Conservation (phyloP, 202 grass and related monocot genomes). For the Setaria viridis region DNA sequence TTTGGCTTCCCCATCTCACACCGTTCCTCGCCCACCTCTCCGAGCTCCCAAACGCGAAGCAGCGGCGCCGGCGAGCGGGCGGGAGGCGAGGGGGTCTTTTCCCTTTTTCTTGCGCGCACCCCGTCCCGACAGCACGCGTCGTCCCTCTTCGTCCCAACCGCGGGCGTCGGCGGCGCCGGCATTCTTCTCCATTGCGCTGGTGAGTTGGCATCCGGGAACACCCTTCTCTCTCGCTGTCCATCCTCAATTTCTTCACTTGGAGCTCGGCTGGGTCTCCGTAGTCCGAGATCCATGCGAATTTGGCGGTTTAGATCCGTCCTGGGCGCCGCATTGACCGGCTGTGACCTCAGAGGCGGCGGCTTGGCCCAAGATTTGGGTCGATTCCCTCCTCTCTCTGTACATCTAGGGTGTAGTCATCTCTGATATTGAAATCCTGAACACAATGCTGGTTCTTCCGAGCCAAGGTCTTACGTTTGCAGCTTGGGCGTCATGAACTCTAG, state of each 20-base stretch:
- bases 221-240: neutral
- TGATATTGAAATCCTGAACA: neutral
- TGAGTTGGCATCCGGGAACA: neutral
- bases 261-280: neutral
- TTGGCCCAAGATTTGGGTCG: neutral
- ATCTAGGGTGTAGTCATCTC: neutral
- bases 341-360: neutral
- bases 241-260: neutral
- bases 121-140: neutral
- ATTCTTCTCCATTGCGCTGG: slow-evolving; percentile 18
- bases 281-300: slow-evolving; percentile 30
- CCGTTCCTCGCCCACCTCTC: neutral
- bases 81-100: neutral
- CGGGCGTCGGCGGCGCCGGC: slow-evolving; percentile 1
- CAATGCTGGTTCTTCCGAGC: neutral
- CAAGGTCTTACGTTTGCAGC: neutral
- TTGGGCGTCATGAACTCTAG: neutral
- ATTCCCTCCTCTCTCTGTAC: neutral
- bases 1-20: neutral
- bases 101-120: neutral
- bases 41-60: neutral
- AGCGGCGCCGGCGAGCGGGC: neutral
- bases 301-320: slow-evolving; percentile 5
- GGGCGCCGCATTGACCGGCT: slow-evolving; percentile 20
- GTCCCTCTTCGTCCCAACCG: neutral